These are phyloP conservation scores for Termitomyces titanicus DNA, from an alignment of 768 basidiomycete species.

Conservation along the genomic window DNA sequence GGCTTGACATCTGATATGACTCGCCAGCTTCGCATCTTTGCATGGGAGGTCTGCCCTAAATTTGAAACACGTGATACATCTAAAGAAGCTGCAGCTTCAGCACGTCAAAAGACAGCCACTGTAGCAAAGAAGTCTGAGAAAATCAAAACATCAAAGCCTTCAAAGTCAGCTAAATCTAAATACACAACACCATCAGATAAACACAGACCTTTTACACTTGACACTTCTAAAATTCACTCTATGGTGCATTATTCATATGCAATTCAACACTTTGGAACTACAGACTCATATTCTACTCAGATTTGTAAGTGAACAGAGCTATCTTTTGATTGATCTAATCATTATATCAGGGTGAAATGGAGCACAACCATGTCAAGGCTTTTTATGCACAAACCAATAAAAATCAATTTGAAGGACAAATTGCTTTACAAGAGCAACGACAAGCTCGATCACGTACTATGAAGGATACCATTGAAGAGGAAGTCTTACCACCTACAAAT, in stretches of 20 bases:
- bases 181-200: neutral
- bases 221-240: conserved; percentile 28
- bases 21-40: conserved; percentile 16
- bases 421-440: conserved; percentile 11
- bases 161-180: neutral
- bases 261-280: conserved; percentile 18
- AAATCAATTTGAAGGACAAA: conserved; percentile 14
- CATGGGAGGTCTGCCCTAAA: conserved; percentile 10
- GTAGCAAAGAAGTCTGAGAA: neutral
- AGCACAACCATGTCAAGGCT: conserved; percentile 9
- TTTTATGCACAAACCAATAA: conserved; percentile 10
- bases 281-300: neutral
- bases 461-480: neutral
- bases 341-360: neutral
- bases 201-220: conserved; percentile 19
- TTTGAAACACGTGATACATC: conserved; percentile 18
- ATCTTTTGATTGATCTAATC: neutral
- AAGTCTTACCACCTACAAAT: neutral
- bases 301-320: neutral
- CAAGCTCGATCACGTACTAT: conserved; percentile 11
- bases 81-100: neutral
- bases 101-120: neutral
- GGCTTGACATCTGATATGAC: conserved; percentile 20
- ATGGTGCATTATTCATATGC: conserved; percentile 22
- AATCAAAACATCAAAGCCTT: neutral